A percentile compares a stretch with the other conserved stretches of the same genome.
Conservation (phyloP, 2,329 filamentous ascomycete genomes). For the Davidsoniella australis region DNA sequence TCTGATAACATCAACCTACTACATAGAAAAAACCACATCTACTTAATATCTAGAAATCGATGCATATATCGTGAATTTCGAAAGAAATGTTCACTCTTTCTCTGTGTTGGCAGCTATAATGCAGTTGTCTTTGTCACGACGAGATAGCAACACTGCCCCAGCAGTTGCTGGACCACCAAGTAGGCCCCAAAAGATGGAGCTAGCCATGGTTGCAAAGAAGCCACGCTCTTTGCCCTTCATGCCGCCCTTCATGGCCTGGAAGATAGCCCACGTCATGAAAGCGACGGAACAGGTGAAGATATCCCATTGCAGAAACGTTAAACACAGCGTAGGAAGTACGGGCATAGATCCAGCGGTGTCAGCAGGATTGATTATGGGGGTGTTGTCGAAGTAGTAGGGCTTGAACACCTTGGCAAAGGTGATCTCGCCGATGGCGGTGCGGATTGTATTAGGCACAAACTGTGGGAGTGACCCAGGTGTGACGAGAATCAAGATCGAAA, state of each 20-base stretch:
- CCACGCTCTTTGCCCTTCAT: background rate
- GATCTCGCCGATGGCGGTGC: background rate
- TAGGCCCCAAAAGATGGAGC: background rate
- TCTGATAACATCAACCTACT: background rate
- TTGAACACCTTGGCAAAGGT: background rate
- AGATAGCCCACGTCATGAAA: slow-evolving; percentile 1
- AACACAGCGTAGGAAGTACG: background rate
- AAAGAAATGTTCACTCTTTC: background rate
- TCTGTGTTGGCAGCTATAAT: background rate
- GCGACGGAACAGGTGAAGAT: background rate
- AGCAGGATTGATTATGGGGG: background rate
- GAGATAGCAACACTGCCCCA: slow-evolving; percentile 1
- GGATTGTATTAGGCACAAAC: background rate
- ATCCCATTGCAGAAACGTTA: slow-evolving; percentile 7
- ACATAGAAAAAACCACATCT: no score
- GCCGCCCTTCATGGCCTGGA: background rate
- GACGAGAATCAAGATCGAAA: background rate
- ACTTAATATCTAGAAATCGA: no score
- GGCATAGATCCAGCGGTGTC: background rate
- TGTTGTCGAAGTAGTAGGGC: background rate
- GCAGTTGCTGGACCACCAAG: slow-evolving; percentile 1
- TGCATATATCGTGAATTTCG: no score
- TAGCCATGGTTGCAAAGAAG: background rate
- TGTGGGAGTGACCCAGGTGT: background rate
- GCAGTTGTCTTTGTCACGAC: background rate